Evolutionary conservation across 371 early-diverging fungal genomes (phyloP), one percentile per base, ranked within the genome.

Genomic region (Mortierella sp.): DNA sequence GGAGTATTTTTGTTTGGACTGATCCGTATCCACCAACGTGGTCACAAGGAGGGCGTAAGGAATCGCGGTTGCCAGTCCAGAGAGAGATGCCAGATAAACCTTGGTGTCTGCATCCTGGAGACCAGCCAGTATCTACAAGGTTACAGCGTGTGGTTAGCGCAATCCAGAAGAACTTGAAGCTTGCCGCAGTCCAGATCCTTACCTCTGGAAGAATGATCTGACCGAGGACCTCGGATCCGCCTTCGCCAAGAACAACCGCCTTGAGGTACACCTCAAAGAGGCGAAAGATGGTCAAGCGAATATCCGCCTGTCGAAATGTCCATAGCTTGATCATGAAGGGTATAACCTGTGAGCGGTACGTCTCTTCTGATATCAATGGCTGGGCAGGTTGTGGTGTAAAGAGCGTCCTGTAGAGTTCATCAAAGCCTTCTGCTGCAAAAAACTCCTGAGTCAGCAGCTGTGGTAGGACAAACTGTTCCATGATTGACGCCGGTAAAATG

Each of bases 391-490:
- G 76, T 7, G 76, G 76, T 4, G 76, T 75, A 26, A 75, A 75
- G 11, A 75, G 69, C 15, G 47, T 56, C 69, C 69, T 55, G 52
- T 75, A 75, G 3, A 75, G 51, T n/a, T 55, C 48, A 57, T 75
- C 76, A 34, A 75, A 75, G 5, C 76, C 76, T 19, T 75, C 76
- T n/a, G 76, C 76, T 9, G 76, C 69, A 64, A 75, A 75, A 49
- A 75, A 75, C 58, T 75, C 76, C 55, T 75, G 76, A 17, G 76
- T 75, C 51, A 75, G 31, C 56, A 75, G 57, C 44, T 69, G 76
- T 19, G 76, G 76, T 11, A 75, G 60, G 17, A 75, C 63, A 34
- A 75, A 55, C 9, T 63, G 68, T 31, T 68, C 76, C 57, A 75
- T 67, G 53, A 75, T 69, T 2, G 69, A 56, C 11, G 50, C 52